Conservation (phyloP, 1,139 yeast species). For the Taphrina communis region DNA sequence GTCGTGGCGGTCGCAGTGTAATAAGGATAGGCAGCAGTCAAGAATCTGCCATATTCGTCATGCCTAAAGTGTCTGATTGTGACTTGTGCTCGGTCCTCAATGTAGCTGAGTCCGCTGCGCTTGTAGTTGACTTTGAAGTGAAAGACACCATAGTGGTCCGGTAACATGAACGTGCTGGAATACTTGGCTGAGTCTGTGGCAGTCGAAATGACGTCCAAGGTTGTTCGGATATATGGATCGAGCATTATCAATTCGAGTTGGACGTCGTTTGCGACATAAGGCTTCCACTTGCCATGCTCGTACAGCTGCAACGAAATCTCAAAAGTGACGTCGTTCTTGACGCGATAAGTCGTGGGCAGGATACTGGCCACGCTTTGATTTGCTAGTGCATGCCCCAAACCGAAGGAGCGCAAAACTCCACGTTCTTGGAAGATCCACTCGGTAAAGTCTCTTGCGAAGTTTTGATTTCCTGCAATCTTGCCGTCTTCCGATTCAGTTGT, state of each 20-base stretch:
- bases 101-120: conserved; percentile 75
- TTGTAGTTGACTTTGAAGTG: conserved; percentile 81
- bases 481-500: conserved; percentile 43
- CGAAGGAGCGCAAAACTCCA: conserved; percentile 65
- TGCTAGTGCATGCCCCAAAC: conserved; percentile 55
- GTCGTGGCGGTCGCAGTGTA: conserved; percentile 73
- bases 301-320: conserved; percentile 72
- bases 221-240: conserved; percentile 91
- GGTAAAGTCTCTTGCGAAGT: conserved; percentile 59
- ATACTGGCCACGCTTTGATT: conserved; percentile 70
- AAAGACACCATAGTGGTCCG: conserved; percentile 97
- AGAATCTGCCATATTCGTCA: conserved; percentile 88
- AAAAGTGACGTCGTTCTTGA: conserved; percentile 53
- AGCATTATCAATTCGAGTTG: conserved; percentile 89
- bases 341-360: conserved; percentile 46
- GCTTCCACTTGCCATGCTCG: conserved; percentile 69
- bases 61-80: conserved; percentile 94
- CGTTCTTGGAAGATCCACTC: conserved; percentile 79
- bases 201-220: conserved; percentile 48
- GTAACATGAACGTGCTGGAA: conserved; percentile 67
- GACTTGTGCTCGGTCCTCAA: conserved; percentile 70
- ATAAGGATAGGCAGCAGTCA: conserved; percentile 84
- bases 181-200: conserved; percentile 56
- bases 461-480: conserved; percentile 48
- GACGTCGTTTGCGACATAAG: conserved; percentile 64